Base-by-base conservation (phyloP, 2,329 filamentous ascomycete genomes). In the Alternaria novae-zelandiae region DNA sequence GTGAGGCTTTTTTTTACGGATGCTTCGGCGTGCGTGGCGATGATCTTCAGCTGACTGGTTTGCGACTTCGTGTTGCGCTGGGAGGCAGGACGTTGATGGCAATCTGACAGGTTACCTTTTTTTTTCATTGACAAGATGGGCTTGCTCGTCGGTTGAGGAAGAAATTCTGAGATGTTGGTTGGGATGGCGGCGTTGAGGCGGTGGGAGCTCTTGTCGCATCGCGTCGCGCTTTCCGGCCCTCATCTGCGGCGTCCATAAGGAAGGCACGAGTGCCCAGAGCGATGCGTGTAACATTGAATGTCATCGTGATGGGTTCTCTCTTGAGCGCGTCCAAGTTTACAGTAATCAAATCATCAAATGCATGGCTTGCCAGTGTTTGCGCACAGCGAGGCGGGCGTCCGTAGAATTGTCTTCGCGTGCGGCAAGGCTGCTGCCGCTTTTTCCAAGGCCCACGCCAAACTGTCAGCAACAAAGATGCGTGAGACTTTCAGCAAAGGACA, bases 11-110 rank as follows among this genome's bases (percentile, higher is more conserved):
- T 76, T 86, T 83, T 76, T 86, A 79, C 83, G 66, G 82, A 82
- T 85, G 81, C 87, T 90, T 89, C 92, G 91, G 89, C 94, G 91
- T 90, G 88, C 90, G 91, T 90, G 90, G 89, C 93, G 91, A 96
- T 96, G 93, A 96, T 96, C 92, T 96, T 91, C 86, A 90, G 91
- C 91, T 90, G 83, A 86, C 85, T 80, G 69, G 75, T 53, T 83
- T 87, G 90, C 86, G 87, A 88, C 88, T 90, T 94, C 84, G 91
- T 53, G 91, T 90, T 91, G 88, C 87, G 85, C 83, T 85, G 83
- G 82, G 85, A 84, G 91, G 91, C 91, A 91, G 92, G 91, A 91
- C 88, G 86, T 87, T 85, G 91, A 91, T 86, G 91, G 78, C 75
- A 88, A 91, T 94, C 92, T 96, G 92, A 95, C 92, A 92, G 92